Percentiles rank a stretch among this genome's conserved stretches.
Evolutionary conservation across 2,329 filamentous ascomycete genomes (phyloP).

Genomic region (Dryadomyces quercivorus): DNA sequence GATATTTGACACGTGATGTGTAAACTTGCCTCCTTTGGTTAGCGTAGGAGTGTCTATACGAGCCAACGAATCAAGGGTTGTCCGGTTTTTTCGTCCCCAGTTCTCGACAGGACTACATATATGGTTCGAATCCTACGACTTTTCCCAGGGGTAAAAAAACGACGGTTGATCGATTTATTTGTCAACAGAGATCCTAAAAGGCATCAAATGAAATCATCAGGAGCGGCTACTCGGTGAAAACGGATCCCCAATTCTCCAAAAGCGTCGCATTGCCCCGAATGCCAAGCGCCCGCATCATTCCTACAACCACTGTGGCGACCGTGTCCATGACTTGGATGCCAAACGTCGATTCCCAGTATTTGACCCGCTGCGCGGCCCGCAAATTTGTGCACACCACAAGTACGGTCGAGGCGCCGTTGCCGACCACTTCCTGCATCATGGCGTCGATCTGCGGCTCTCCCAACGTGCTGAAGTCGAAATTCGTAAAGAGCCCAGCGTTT

Average conservation of each 20-base stretch:
- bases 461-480: slow-evolving; percentile 24
- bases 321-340: slow-evolving; percentile 26
- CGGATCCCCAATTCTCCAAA: neutral
- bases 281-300: slow-evolving; percentile 18
- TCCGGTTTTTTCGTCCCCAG: too few relatives aligned
- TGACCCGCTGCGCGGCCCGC: slow-evolving; percentile 23
- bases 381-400: slow-evolving; percentile 32
- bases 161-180: too few relatives aligned
- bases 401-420: slow-evolving; percentile 18
- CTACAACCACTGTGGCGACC: slow-evolving; percentile 28
- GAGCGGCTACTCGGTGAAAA: neutral
- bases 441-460: slow-evolving; percentile 14
- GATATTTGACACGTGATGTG: neutral
- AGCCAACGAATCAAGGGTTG: too few relatives aligned
- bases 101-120: too few relatives aligned
- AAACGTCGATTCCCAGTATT: slow-evolving; percentile 24
- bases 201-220: too few relatives aligned
- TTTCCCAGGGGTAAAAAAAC: too few relatives aligned
- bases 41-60: too few relatives aligned
- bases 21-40: too few relatives aligned
- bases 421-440: slow-evolving; percentile 15
- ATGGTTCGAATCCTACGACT: too few relatives aligned
- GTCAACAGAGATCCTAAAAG: too few relatives aligned
- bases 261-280: neutral
- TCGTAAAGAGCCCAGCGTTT: slow-evolving; percentile 17